Percentiles rank a stretch among this genome's conserved stretches.
Conservation (phyloP, 2,329 filamentous ascomycete genomes). For the Nothopassalora personata region DNA sequence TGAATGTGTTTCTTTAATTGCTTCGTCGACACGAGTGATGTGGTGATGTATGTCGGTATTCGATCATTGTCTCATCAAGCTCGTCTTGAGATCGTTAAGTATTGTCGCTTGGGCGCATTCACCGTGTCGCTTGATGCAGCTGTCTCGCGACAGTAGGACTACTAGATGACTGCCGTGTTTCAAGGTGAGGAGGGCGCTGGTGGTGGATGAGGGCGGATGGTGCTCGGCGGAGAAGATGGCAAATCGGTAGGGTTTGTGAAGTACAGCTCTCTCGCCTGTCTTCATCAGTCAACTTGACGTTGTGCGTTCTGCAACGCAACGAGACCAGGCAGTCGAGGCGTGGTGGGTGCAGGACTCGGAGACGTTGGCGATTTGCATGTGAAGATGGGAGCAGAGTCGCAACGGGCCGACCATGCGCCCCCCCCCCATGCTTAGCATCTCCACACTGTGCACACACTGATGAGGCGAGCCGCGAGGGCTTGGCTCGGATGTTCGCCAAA, state of each 20-base stretch:
- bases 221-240: background rate
- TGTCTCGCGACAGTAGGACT: background rate
- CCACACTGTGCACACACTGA: too few species aligned
- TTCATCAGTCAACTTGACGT: too few species aligned
- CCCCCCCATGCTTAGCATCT: background rate
- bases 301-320: background rate
- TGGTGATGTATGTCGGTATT: background rate
- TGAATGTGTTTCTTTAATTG: background rate
- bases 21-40: background rate
- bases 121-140: background rate
- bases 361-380: background rate
- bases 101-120: background rate
- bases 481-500: too few species aligned
- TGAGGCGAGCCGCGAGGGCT: too few species aligned
- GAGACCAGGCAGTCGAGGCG: background rate
- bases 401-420: background rate
- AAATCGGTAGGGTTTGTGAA: background rate
- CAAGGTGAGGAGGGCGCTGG: background rate
- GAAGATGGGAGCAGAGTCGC: background rate
- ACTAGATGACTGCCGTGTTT: background rate
- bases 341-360: background rate
- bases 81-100: background rate
- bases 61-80: constrained; percentile 2
- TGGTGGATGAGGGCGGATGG: background rate
- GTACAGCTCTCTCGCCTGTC: too few species aligned